Conservation (phyloP, 768 basidiomycete species). For the Jaapia argillacea region DNA sequence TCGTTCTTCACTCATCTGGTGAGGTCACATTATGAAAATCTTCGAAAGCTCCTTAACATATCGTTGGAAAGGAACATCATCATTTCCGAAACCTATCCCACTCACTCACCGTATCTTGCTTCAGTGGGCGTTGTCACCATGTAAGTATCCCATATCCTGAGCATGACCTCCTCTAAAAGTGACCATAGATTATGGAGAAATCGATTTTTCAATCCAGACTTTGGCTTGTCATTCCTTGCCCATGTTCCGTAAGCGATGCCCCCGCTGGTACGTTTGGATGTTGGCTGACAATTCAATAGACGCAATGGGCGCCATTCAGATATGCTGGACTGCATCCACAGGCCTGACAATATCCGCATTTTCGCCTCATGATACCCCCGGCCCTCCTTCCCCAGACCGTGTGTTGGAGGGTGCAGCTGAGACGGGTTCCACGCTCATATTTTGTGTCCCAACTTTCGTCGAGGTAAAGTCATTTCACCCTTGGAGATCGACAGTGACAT, state of each 20-base stretch:
- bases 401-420: conserved; percentile 6
- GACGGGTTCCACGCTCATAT: conserved; percentile 6
- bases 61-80: conserved; percentile 14
- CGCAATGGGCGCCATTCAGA: conserved; percentile 5
- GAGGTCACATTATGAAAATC: neutral
- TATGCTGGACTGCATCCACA: conserved; percentile 5
- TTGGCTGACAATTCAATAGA: conserved; percentile 6
- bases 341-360: conserved; percentile 13
- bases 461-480: conserved; percentile 10
- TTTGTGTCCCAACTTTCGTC: conserved; percentile 16
- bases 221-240: conserved; percentile 12
- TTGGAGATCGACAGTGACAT: neutral
- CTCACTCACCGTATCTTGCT: conserved; percentile 9
- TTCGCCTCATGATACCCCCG: conserved; percentile 12
- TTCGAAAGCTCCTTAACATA: neutral
- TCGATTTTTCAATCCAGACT: conserved; percentile 10
- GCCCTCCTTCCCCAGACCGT: conserved; percentile 13
- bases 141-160: conserved; percentile 8
- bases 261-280: conserved; percentile 1
- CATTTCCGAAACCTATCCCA: conserved; percentile 18
- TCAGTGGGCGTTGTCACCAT: conserved; percentile 7
- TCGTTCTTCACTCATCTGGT: conserved; percentile 12
- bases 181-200: conserved; percentile 9
- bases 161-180: no score
- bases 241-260: conserved; percentile 14